A percentile compares a stretch with the other conserved stretches of the same genome.
These are phyloP conservation scores for Pelargonium cotyledonis DNA, from an alignment of 441 rosid species.

Conservation along the genomic window DNA sequence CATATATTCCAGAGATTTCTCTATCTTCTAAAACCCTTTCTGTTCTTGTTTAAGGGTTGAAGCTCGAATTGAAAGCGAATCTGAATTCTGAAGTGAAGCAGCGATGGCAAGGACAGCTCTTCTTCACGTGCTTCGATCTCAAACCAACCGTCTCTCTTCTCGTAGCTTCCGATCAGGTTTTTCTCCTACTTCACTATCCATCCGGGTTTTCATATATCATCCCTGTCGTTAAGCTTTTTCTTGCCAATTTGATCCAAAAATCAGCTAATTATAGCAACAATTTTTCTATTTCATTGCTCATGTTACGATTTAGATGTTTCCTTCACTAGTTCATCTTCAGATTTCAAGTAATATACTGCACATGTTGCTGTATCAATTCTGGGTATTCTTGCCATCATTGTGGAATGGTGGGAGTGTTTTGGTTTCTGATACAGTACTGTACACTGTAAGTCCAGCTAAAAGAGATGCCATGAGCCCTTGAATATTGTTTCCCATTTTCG, in stretches of 20 bases:
- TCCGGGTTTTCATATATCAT: neutral
- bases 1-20: no score
- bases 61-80: neutral
- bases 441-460: no score
- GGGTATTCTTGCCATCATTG: neutral
- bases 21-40: neutral
- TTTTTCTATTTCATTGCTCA: neutral
- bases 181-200: slow-evolving; percentile 2
- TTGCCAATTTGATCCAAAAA: neutral
- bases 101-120: slow-evolving; percentile 57
- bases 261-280: neutral
- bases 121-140: slow-evolving; percentile 55
- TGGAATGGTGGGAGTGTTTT: neutral
- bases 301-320: neutral
- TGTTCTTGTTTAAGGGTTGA: neutral
- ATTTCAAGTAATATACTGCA: neutral
- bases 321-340: neutral
- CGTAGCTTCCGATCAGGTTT: slow-evolving; percentile 43
- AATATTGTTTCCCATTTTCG: no score
- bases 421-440: neutral
- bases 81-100: neutral
- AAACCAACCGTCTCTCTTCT: slow-evolving; percentile 43
- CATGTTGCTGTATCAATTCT: neutral
- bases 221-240: neutral
- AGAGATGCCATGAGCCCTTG: neutral